Base-by-base conservation (phyloP, 2,329 filamentous ascomycete species). In the Alternaria angustiovoidea region DNA sequence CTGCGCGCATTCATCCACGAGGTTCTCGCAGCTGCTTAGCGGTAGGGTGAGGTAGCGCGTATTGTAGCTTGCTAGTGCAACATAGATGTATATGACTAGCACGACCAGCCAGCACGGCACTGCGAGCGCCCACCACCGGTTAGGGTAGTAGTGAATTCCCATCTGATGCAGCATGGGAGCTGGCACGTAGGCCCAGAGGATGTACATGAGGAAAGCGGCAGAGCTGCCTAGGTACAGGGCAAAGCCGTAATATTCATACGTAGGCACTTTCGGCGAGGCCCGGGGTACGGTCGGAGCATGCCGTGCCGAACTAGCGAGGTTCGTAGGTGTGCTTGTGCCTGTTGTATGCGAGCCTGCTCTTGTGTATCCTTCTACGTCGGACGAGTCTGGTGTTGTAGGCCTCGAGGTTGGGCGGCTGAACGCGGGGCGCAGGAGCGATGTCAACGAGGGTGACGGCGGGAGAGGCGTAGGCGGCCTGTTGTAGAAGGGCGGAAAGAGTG, bases 231-330 rank as follows among this genome's bases (percentile, higher is more conserved):
- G 86, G 81, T 99, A 98, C 51, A 99, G 87, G 54, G 96, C 94
- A 81, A 99, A 99, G 76, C 95, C 95, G 78, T 98, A 98, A 86
- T 98, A 99, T 78, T 99, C 95, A 82, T 99, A 98, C 0, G 95
- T 99, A n/a, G 95, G 95, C 2, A 99, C 94, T 76, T 95, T 93
- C 2, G 95, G 95, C 54, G 90, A 90, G 2, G 93, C 94, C 57
- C 93, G 90, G 6, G 94, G 92, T 18, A 97, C 88, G 2, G 86
- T 89, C 63, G 83, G 86, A 62, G 82, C 86, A 70, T 82, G 84
- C 51, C 81, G 83, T 56, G 85, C 88, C 28, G 86, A 88, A 74
- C 83, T 84, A 4, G 84, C 86, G 7, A 87, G 86, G 66, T 87
- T 86, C 59, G 86, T 85, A 63, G 72, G 67, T 22, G 73, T 76